Percentiles rank a stretch among this genome's conserved stretches.
Conservation (phyloP, 768 basidiomycete species). For the Lentinula guzmanii region DNA sequence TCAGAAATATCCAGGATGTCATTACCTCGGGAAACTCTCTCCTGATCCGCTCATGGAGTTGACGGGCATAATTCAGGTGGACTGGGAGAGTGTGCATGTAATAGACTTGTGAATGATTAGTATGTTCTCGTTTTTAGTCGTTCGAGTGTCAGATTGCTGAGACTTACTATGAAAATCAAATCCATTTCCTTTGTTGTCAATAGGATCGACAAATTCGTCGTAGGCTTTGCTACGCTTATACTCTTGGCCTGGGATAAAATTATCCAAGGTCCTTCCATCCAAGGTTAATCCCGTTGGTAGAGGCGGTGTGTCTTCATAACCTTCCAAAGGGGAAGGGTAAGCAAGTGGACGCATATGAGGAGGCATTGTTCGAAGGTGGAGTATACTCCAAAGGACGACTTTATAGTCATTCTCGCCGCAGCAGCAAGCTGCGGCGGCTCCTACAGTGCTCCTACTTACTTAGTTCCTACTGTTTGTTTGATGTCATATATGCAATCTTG, state of each 20-base stretch:
- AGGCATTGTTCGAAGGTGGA: no score
- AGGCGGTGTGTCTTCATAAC: constrained; percentile 32
- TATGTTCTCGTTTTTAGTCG: no score
- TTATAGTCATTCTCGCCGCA: no score
- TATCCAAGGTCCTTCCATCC: constrained; percentile 23
- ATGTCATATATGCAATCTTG: no score
- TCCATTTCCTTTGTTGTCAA: constrained; percentile 43
- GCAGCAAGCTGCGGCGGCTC: no score
- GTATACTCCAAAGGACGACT: no score
- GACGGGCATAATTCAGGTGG: constrained; percentile 42
- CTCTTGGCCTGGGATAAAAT: constrained; percentile 24
- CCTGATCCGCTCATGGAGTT: constrained; percentile 53
- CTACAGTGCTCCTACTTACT: no score
- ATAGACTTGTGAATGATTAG: constrained; percentile 39
- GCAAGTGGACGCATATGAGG: no score
- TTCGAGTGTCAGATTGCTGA: no score
- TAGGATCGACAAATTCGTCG: constrained; percentile 33
- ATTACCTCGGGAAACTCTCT: constrained; percentile 66
- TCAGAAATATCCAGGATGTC: constrained; percentile 36
- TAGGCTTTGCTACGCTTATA: constrained; percentile 44
- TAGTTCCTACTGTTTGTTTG: no score
- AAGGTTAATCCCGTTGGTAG: constrained; percentile 30
- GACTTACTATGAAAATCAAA: no score
- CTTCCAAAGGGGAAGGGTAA: constrained; percentile 7
- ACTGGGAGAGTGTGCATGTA: constrained; percentile 42